Conservation (phyloP, 495 filamentous ascomycete species). For the Talaromyces ruber region DNA sequence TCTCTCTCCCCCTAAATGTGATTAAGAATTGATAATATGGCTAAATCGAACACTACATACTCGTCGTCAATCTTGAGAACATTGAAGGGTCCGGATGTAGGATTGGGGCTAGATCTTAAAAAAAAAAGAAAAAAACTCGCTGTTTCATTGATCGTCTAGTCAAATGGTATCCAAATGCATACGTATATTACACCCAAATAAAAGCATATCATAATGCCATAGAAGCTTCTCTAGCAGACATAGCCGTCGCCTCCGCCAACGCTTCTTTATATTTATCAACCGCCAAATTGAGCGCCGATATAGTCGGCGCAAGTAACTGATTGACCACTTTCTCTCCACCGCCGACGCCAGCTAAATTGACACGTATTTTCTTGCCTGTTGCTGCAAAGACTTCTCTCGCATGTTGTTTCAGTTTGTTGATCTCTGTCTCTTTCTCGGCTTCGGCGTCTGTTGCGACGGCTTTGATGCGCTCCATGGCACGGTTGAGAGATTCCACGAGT, state of each 20-base stretch:
- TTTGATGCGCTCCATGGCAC: slow-evolving; percentile 70
- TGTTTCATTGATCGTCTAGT: not conserved
- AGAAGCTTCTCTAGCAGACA: slow-evolving; percentile 1
- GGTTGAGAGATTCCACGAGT: slow-evolving; percentile 66
- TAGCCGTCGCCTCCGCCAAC: slow-evolving; percentile 44
- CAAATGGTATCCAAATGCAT: not conserved
- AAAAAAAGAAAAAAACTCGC: not conserved
- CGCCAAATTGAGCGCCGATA: slow-evolving; percentile 58
- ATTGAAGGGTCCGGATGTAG: no score
- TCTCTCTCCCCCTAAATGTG: no score
- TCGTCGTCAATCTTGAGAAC: no score
- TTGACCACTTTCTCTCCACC: slow-evolving; percentile 73
- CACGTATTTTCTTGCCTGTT: slow-evolving; percentile 60
- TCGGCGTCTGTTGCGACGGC: slow-evolving; percentile 77
- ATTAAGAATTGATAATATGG: no score
- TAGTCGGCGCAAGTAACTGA: slow-evolving; percentile 62
- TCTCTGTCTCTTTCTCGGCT: slow-evolving; percentile 49
- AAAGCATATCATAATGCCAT: not conserved
- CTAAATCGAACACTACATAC: no score
- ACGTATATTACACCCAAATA: not conserved
- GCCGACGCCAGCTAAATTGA: slow-evolving; percentile 53
- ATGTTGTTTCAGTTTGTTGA: slow-evolving; percentile 54
- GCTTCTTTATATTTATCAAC: slow-evolving; percentile 54
- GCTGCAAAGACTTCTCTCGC: slow-evolving; percentile 56
- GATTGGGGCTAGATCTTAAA: no score